These are phyloP conservation scores for Aspergillus hancockii DNA, from an alignment of 495 filamentous ascomycete genomes.

Conservation along the genomic window DNA sequence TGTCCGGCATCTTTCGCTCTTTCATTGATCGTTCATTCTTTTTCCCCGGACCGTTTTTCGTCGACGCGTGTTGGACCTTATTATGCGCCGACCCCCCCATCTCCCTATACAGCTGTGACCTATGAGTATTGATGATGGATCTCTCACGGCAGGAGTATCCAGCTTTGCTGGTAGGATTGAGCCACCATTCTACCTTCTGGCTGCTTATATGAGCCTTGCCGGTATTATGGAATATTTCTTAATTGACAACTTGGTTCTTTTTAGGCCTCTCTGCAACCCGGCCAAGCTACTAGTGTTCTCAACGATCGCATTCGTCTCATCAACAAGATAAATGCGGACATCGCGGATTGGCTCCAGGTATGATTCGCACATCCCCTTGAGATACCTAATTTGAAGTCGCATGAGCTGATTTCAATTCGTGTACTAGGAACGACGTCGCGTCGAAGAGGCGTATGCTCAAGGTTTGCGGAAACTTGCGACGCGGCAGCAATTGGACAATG, in stretches of 20 bases:
- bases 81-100: conserved; percentile 39
- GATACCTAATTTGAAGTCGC: conserved; percentile 1
- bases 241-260: conserved; percentile 14
- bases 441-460: conserved; percentile 89
- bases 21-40: not conserved
- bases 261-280: conserved; percentile 80
- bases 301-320: conserved; percentile 88
- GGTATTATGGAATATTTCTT: not conserved
- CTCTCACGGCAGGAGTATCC: conserved; percentile 93
- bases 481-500: conserved; percentile 68
- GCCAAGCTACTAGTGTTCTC: conserved; percentile 79
- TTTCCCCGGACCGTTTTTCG: conserved; percentile 1
- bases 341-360: conserved; percentile 98
- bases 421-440: conserved; percentile 80
- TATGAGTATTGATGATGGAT: conserved; percentile 59
- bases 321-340: conserved; percentile 80
- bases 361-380: conserved; percentile 17
- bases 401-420: not conserved
- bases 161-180: conserved; percentile 79
- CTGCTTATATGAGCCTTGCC: not conserved
- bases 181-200: conserved; percentile 8
- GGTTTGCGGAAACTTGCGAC: conserved; percentile 78
- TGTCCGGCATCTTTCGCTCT: not conserved
- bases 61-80: conserved; percentile 17
- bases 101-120: conserved; percentile 21